Conservation (phyloP, 352 stramenopile genomes). For the Vaucheria bursata region DNA sequence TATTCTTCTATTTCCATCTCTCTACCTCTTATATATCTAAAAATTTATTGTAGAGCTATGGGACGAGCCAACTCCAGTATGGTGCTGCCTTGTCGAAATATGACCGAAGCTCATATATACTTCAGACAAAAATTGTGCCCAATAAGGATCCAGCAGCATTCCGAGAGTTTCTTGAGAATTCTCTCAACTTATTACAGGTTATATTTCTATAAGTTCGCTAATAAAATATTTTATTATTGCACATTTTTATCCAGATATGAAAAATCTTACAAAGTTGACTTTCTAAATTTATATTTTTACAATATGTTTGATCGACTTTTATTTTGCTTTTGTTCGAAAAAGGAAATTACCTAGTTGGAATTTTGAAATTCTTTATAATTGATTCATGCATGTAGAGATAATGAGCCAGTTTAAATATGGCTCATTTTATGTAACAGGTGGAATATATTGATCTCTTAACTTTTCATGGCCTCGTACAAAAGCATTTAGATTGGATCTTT, state of each 20-base stretch:
- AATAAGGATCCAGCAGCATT: constrained; percentile 50
- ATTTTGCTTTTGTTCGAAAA: too few relatives aligned
- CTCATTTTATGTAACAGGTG: too few relatives aligned
- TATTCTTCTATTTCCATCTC: not conserved
- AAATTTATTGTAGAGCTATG: constrained; percentile 57
- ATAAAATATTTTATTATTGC: too few relatives aligned
- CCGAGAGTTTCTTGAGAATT: constrained; percentile 50
- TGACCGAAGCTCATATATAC: constrained; percentile 57
- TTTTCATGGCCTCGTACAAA: constrained; percentile 55
- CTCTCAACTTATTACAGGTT: constrained; percentile 48
- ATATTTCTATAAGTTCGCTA: too few relatives aligned
- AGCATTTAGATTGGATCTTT: constrained; percentile 40
- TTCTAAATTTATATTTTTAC: too few relatives aligned
- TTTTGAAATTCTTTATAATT: too few relatives aligned
- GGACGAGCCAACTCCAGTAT: constrained; percentile 62
- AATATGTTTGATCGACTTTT: too few relatives aligned
- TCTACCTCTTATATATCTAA: not conserved
- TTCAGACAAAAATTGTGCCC: constrained; percentile 61
- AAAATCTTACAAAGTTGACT: too few relatives aligned
- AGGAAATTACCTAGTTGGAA: too few relatives aligned
- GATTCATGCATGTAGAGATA: too few relatives aligned
- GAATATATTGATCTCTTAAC: constrained; percentile 64
- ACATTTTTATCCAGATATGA: too few relatives aligned
- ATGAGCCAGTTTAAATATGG: too few relatives aligned
- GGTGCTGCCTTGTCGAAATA: constrained; percentile 58